Evolutionary conservation across 2,329 filamentous ascomycete species (phyloP).

Genomic region (Colletotrichum sojae): DNA sequence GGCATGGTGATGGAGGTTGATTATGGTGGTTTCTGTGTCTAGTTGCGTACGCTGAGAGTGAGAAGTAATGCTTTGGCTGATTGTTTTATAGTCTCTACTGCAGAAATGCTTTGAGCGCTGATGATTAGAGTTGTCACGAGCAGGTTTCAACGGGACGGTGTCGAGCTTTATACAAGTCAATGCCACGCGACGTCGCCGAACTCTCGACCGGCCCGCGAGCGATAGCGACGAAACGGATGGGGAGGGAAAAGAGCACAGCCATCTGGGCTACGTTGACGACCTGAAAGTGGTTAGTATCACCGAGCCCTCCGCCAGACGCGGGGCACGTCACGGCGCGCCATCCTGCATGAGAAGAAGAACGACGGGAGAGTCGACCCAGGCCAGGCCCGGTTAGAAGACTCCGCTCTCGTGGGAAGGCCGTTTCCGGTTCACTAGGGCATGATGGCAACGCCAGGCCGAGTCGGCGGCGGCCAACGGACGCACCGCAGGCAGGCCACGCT

Average conservation of each 20-base stretch:
- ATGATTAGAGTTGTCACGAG: conserved; percentile 25
- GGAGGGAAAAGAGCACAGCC: conserved; percentile 5
- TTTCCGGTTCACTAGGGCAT: conserved; percentile 31
- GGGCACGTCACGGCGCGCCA: conserved; percentile 36
- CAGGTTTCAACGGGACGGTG: conserved; percentile 31
- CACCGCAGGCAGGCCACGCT: conserved; percentile 18
- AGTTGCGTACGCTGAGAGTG: conserved; percentile 2
- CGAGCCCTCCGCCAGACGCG: conserved; percentile 16
- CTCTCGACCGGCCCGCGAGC: conserved; percentile 33
- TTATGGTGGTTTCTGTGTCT: no score
- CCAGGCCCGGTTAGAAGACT: conserved; percentile 12
- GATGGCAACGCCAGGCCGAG: conserved; percentile 18
- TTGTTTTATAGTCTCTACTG: background rate
- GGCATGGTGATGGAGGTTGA: conserved; percentile 52
- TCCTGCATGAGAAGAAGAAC: conserved; percentile 24
- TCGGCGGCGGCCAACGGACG: conserved; percentile 38
- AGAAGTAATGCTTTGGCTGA: background rate
- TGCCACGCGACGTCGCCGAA: conserved; percentile 31
- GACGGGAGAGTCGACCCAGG: conserved; percentile 1
- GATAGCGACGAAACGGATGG: conserved; percentile 21
- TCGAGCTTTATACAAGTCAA: conserved; percentile 39
- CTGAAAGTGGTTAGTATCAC: conserved; percentile 3
- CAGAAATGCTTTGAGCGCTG: background rate
- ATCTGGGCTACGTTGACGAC: conserved; percentile 33
- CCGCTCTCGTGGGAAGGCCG: conserved; percentile 30